phyloP scores from a whole-genome alignment of 2,329 filamentous ascomycete genomes.

The Ceratocystis huliohia region DNA sequence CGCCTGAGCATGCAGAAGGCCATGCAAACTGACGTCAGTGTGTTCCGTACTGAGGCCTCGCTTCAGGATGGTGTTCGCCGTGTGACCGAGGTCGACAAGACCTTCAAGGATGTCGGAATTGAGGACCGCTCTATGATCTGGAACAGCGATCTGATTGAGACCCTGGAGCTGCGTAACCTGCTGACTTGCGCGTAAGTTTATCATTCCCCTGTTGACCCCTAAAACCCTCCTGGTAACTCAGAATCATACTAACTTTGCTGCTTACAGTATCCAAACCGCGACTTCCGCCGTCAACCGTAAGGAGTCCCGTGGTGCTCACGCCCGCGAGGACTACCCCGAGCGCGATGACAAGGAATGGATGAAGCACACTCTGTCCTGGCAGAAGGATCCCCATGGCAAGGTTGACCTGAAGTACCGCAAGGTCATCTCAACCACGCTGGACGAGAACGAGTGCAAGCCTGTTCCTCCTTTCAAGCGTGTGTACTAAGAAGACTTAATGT shows the following conservation, averaged over 20 bases:
- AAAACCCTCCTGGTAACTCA: neutral
- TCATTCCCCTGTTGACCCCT: neutral
- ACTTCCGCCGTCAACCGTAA: slow-evolving; percentile 82
- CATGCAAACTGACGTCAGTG: slow-evolving; percentile 94
- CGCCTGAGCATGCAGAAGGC: slow-evolving; percentile 90
- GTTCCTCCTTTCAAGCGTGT: slow-evolving; percentile 94
- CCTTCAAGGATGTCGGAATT: slow-evolving; percentile 73
- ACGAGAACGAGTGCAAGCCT: slow-evolving; percentile 90
- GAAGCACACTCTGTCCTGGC: slow-evolving; percentile 97
- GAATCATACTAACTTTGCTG: slow-evolving; percentile 19
- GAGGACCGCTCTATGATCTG: slow-evolving; percentile 99
- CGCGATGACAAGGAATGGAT: slow-evolving; percentile 96
- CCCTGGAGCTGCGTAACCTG: slow-evolving; percentile 86
- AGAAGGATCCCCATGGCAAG: slow-evolving; percentile 81
- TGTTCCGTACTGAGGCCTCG: slow-evolving; percentile 89
- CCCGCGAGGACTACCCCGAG: slow-evolving; percentile 90
- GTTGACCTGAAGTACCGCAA: slow-evolving; percentile 76
- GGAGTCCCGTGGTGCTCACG: slow-evolving; percentile 94
- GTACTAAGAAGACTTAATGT: slow-evolving; percentile 44
- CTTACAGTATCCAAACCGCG: slow-evolving; percentile 69
- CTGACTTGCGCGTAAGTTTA: slow-evolving; percentile 81
- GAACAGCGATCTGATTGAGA: slow-evolving; percentile 96
- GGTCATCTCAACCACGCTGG: slow-evolving; percentile 71
- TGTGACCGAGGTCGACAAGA: slow-evolving; percentile 72
- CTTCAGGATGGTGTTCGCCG: slow-evolving; percentile 85